Evolutionary conservation across 371 early-diverging fungal species (phyloP).

Genomic region (Choanephora cucurbitarum): DNA sequence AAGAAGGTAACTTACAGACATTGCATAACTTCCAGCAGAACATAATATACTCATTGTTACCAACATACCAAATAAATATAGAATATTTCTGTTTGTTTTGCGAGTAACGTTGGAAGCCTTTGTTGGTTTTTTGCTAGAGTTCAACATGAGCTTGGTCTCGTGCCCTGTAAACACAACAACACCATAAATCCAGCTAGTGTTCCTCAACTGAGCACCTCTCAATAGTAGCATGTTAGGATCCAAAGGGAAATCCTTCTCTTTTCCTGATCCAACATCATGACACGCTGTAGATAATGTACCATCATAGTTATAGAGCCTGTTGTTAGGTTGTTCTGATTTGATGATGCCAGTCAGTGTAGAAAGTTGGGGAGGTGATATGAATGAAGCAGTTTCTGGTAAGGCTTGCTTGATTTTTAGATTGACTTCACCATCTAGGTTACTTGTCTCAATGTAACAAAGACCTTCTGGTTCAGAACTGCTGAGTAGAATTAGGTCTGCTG

Average conservation of each 20-base stretch:
- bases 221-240: slow-evolving; percentile 80
- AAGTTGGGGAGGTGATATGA: slow-evolving; percentile 62
- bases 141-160: slow-evolving; percentile 87
- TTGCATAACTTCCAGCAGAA: slow-evolving; percentile 70
- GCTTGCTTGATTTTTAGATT: slow-evolving; percentile 93
- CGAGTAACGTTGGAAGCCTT: slow-evolving; percentile 69
- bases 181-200: slow-evolving; percentile 86
- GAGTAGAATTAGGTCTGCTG: slow-evolving; percentile 89
- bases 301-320: slow-evolving; percentile 84
- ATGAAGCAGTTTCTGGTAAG: slow-evolving; percentile 67
- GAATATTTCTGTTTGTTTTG: slow-evolving; percentile 91
- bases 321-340: slow-evolving; percentile 83
- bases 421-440: slow-evolving; percentile 94
- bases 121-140: slow-evolving; percentile 66
- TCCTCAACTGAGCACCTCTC: slow-evolving; percentile 81
- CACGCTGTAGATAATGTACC: slow-evolving; percentile 63
- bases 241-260: slow-evolving; percentile 62
- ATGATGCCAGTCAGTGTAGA: slow-evolving; percentile 57
- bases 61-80: slow-evolving; percentile 87
- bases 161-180: slow-evolving; percentile 87
- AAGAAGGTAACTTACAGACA: slow-evolving; percentile 30
- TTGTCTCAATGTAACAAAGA: slow-evolving; percentile 94
- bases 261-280: slow-evolving; percentile 38
- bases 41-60: slow-evolving; percentile 83
- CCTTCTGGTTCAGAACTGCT: slow-evolving; percentile 88